These are phyloP conservation scores for Coemansia sp. DNA, from an alignment of 192 early-diverging fungal species.

Conservation along the genomic window DNA sequence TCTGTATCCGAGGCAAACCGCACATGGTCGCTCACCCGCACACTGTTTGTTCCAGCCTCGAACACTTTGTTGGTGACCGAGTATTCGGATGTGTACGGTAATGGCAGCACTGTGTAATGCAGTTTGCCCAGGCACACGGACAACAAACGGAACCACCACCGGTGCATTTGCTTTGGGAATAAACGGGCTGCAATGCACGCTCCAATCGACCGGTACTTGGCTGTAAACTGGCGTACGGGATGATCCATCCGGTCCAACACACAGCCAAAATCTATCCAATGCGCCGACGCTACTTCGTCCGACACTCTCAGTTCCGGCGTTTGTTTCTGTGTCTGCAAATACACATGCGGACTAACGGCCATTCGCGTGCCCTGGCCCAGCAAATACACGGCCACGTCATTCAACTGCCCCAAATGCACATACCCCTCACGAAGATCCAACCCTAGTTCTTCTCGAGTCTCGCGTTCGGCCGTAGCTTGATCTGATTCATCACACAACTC, in stretches of 20 bases:
- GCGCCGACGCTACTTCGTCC: constrained; percentile 38
- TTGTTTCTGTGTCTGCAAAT: constrained; percentile 18
- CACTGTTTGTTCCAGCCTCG: not conserved
- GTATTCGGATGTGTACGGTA: constrained; percentile 9
- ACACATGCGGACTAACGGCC: constrained; percentile 37
- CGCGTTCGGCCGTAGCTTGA: constrained; percentile 35
- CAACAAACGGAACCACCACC: constrained; percentile 28
- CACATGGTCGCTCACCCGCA: not conserved
- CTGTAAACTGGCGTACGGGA: constrained; percentile 15
- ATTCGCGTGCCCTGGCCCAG: constrained; percentile 11
- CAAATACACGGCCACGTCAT: constrained; percentile 18
- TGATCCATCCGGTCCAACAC: constrained; percentile 13
- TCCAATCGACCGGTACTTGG: constrained; percentile 7
- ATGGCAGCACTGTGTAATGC: constrained; percentile 28
- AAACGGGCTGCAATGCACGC: constrained; percentile 18
- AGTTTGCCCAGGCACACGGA: constrained; percentile 11
- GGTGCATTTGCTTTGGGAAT: constrained; percentile 3
- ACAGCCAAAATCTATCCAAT: constrained; percentile 40
- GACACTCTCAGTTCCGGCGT: constrained; percentile 24
- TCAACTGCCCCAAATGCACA: constrained; percentile 30
- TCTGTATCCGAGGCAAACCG: constrained; percentile 26
- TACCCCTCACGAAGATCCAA: constrained; percentile 19
- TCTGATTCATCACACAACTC: constrained; percentile 18
- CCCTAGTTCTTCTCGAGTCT: constrained; percentile 40
- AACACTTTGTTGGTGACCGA: not conserved